Conservation (phyloP, 495 filamentous ascomycete genomes). For the Beverwykella pulmonaria region DNA sequence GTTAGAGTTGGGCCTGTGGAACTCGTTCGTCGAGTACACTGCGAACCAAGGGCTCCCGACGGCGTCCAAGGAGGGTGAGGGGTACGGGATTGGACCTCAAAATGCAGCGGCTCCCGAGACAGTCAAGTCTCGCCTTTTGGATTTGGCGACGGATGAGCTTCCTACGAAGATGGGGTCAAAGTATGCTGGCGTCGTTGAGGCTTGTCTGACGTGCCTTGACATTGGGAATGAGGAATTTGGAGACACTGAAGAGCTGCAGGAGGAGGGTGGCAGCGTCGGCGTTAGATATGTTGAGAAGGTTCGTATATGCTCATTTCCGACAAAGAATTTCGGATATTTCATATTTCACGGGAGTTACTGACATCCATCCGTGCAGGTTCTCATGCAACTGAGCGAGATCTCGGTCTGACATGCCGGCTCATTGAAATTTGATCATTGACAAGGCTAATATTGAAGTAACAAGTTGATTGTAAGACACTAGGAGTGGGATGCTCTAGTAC, state of each 20-base stretch:
- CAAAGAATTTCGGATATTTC: not conserved
- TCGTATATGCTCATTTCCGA: not conserved
- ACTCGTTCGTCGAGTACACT: slow-evolving; percentile 49
- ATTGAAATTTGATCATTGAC: too few species aligned
- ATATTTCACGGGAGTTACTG: not conserved
- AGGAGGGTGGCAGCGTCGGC: slow-evolving; percentile 48
- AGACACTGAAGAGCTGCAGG: slow-evolving; percentile 50
- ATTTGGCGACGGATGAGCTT: slow-evolving; percentile 48
- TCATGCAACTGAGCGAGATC: slow-evolving; percentile 1
- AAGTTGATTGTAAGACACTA: too few species aligned
- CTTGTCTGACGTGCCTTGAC: slow-evolving; percentile 62
- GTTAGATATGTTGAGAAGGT: slow-evolving; percentile 12
- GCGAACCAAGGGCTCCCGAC: slow-evolving; percentile 8
- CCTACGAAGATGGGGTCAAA: slow-evolving; percentile 53
- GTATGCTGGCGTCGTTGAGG: slow-evolving; percentile 53
- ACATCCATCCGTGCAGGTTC: not conserved
- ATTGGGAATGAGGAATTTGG: slow-evolving; percentile 52
- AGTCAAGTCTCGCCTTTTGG: slow-evolving; percentile 41
- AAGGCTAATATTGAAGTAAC: too few species aligned
- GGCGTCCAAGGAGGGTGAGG: too few species aligned
- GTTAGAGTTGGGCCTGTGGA: slow-evolving; percentile 65
- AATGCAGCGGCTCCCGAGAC: too few species aligned
- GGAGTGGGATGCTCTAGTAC: too few species aligned
- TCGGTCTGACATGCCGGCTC: not conserved
- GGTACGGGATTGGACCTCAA: too few species aligned